Evolutionary conservation across 2,329 filamentous ascomycete species (phyloP), one percentile per base, ranked within the genome.

Genomic region (Metarhizium album): DNA sequence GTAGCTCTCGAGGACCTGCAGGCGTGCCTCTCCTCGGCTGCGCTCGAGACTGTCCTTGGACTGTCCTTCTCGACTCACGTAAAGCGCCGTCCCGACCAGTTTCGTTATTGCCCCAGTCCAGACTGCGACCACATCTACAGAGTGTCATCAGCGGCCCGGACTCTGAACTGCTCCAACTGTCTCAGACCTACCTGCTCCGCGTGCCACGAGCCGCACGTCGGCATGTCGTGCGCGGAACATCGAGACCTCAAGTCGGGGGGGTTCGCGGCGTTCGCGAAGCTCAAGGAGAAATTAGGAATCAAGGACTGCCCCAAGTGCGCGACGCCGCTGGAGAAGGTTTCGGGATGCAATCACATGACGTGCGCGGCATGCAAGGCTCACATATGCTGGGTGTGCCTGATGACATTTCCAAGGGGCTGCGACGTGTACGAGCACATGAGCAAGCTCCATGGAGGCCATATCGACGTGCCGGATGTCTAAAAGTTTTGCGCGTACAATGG

Each of bases 351-450:
- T 53, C 72, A 76, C 55, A 71, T 77, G 53, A 56, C 52, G 0
- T 77, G 75, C 52, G 40, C 27, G 1, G 56, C 53, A 0, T 78
- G 74, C 51, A 53, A 59, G 2, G 55, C 63, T 1, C 70, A 75
- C 51, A 72, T 76, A 29, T 78, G 74, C 53, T 78, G 73, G 72
- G 61, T 68, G 3, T 78, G 74, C 52, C 53, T 74, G 59, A 51
- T 49, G 13, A 57, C 56, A 0, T 75, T 75, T 53, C 18, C 56
- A 3, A 47, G 31, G 9, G 40, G 47, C 0, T 9, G 4, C 1
- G 24, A 29, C 23, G 62, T 60, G 31, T 66, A 67, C 47, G 23
- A 22, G 0, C 64, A 67, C 50, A 56, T 67, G 60, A 55, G 24
- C 16, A 35, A 7, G 46, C 29, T 2, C 22, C 60, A 62, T 45